Evolutionary conservation across 179 eudicot genomes (phyloP), one percentile per base, ranked within the genome.

Genomic region (Spergularia azorica): DNA sequence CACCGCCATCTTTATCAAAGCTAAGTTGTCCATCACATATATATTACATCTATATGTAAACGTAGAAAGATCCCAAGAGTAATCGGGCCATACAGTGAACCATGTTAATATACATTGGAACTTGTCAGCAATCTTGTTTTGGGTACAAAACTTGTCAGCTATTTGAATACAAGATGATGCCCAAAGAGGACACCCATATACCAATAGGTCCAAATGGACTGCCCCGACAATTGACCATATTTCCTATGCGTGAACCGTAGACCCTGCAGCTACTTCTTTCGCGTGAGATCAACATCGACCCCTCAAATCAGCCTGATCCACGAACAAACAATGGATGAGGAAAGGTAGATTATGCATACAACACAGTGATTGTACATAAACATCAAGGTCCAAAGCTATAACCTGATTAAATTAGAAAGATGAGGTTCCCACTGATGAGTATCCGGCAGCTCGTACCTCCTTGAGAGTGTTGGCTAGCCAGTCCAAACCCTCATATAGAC

Each of bases 401-500:
- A 81, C 90, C 91, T 86, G 77, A 77, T 70, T 70, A 21, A 17
- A 15, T 75, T 54, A 90, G 81, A 90, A 86, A 63, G 90, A 78
- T 55, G 94, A 89, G n/a, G 87, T 62, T 83, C 91, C 94, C 65
- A 81, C 84, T 56, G 93, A 93, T 46, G 98, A 90, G 83, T 83
- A 90, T 57, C 97, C 95, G 21, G 90, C 82, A 17, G 97, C 94
- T 87, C 87, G 89, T 50, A 88, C 87, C 60, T 93, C 99, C 83
- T 96, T 96, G 70, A 96, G 92, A 79, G 99, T 90, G 87, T 87
- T 91, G 67, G 99, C 77, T 77, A 96, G 83, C 99, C 99, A 96
- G 80, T 96, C 99, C 87, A 96, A 85, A 38, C 99, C 99, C 86
- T 96, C 99, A 32, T 96, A 96, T 48, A 94, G 95, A 64, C 99